Evolutionary conservation across 805 yeast species (phyloP).

Genomic region (Schizosaccharomyces lindneri): DNA sequence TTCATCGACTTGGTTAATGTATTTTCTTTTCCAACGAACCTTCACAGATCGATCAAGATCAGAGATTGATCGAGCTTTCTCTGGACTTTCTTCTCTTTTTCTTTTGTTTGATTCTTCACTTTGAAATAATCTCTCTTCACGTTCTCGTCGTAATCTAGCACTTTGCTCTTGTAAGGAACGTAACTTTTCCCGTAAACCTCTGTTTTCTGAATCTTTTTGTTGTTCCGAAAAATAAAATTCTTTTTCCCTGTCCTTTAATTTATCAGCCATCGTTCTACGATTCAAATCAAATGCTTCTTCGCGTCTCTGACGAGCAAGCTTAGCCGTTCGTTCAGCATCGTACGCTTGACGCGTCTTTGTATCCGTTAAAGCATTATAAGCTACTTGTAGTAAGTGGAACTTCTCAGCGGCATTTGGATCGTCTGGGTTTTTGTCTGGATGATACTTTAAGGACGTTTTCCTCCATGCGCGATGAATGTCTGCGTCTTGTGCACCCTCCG

Average conservation of each 20-base stretch:
- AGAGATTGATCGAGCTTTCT: neutral
- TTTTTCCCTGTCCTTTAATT: neutral
- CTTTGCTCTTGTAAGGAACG: neutral
- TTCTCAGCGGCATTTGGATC: slow-evolving; percentile 3
- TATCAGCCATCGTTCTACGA: neutral
- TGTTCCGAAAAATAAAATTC: neutral
- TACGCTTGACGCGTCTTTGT: neutral
- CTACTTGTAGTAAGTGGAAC: slow-evolving; percentile 5
- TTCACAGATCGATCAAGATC: neutral
- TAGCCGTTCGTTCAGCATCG: neutral
- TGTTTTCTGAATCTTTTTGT: neutral
- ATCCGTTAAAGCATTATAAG: slow-evolving; percentile 1
- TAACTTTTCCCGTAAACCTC: neutral
- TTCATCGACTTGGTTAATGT: neutral
- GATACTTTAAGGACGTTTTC: slow-evolving; percentile 35
- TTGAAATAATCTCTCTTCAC: neutral
- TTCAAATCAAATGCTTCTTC: slow-evolving; percentile 1
- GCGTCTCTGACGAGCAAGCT: slow-evolving; percentile 1
- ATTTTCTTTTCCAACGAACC: neutral
- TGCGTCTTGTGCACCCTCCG: neutral
- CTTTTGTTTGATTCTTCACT: neutral
- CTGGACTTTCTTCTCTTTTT: neutral
- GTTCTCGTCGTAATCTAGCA: neutral
- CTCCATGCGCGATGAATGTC: slow-evolving; percentile 37
- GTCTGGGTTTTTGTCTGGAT: slow-evolving; percentile 37